These are phyloP conservation scores for Alternaria gaisen DNA, from an alignment of 2,329 filamentous ascomycete genomes.

Conservation along the genomic window DNA sequence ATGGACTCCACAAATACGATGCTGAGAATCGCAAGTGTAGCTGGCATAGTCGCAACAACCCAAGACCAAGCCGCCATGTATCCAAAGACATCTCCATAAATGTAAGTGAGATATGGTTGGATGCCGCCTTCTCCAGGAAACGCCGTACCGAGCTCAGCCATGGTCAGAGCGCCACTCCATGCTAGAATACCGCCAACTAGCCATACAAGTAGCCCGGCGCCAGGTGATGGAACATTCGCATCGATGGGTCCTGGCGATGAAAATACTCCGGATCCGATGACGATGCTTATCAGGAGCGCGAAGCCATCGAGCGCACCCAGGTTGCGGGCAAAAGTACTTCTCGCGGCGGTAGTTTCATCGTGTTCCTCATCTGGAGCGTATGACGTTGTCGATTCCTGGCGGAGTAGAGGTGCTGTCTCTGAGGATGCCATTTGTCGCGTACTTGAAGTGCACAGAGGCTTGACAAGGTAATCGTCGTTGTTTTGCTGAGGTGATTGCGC, in stretches of 20 bases:
- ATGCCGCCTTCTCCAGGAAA: constrained; percentile 72
- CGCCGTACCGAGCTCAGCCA: constrained; percentile 70
- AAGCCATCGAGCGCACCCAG: constrained; percentile 54
- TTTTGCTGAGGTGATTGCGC: constrained; percentile 5
- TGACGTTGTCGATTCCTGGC: constrained; percentile 15
- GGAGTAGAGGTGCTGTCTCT: constrained; percentile 37
- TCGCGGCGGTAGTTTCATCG: constrained; percentile 23
- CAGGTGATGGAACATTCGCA: constrained; percentile 70
- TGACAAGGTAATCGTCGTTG: not conserved
- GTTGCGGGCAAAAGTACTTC: constrained; percentile 45
- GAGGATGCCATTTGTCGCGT: constrained; percentile 32
- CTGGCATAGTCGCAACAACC: constrained; percentile 72
- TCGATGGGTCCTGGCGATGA: constrained; percentile 71
- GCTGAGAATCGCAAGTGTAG: constrained; percentile 69
- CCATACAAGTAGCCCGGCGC: constrained; percentile 67
- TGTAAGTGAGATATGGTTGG: constrained; percentile 68
- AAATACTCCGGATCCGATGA: constrained; percentile 72
- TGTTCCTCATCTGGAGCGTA: constrained; percentile 23
- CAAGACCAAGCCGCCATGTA: constrained; percentile 73
- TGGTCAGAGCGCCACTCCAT: constrained; percentile 70
- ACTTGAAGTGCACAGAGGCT: not conserved
- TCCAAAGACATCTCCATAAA: constrained; percentile 68
- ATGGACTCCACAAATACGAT: constrained; percentile 65
- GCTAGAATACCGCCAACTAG: constrained; percentile 68
- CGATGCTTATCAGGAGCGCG: constrained; percentile 70